A percentile compares a stretch with the other conserved stretches of the same genome.
These are phyloP conservation scores for Aspergillus costaricaensis DNA, from an alignment of 2,329 filamentous ascomycete genomes.

Conservation along the genomic window DNA sequence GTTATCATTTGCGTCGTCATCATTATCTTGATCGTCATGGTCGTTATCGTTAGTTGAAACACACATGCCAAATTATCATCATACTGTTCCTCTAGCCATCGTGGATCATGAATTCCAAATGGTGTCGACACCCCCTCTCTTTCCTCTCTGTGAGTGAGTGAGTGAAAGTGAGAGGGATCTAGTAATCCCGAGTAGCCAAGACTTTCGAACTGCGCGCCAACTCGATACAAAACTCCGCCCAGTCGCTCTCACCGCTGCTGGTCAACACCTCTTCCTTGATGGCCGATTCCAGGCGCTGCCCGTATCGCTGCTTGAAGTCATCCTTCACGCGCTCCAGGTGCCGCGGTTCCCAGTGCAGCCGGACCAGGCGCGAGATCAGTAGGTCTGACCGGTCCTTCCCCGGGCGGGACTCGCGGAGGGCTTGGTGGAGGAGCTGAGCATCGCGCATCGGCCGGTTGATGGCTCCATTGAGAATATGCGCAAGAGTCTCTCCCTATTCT, in stretches of 20 bases:
- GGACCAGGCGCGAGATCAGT: constrained; percentile 81
- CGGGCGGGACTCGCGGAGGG: constrained; percentile 71
- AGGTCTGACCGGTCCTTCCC: constrained; percentile 78
- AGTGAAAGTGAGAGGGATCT: no score
- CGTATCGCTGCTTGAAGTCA: constrained; percentile 78
- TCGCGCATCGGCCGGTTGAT: constrained; percentile 95
- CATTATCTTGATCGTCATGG: neutral
- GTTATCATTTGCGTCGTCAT: neutral
- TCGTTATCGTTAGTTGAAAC: neutral
- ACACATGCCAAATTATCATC: neutral
- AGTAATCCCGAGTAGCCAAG: constrained; percentile 10
- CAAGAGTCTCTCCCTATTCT: constrained; percentile 81
- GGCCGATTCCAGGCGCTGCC: constrained; percentile 71
- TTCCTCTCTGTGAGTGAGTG: no score
- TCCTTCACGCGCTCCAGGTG: constrained; percentile 79
- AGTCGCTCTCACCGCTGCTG: constrained; percentile 54
- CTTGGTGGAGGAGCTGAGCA: constrained; percentile 86
- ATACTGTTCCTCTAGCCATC: neutral
- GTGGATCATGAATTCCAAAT: neutral
- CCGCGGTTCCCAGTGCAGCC: constrained; percentile 86
- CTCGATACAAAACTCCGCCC: constrained; percentile 73
- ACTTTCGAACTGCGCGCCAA: constrained; percentile 49
- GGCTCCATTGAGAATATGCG: constrained; percentile 92
- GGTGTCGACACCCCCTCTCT: neutral
- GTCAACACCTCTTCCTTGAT: constrained; percentile 75